These are phyloP conservation scores for Cryoendolithus antarcticus DNA, from an alignment of 2,329 filamentous ascomycete species.

Conservation along the genomic window DNA sequence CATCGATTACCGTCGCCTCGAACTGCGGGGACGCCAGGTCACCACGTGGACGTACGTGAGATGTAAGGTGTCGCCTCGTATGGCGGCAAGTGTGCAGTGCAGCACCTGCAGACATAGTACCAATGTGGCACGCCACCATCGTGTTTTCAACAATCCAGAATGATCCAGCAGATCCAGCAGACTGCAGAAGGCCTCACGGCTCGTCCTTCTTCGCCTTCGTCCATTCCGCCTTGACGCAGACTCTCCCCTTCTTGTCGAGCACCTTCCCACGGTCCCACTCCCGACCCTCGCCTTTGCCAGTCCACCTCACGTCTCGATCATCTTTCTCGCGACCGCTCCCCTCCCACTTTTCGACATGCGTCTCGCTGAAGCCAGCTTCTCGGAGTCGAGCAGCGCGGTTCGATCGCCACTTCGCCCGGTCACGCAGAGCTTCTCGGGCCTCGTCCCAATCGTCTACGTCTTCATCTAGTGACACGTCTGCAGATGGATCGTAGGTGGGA, in stretches of 20 bases:
- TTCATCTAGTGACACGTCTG: constrained; percentile 37
- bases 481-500: constrained; percentile 45
- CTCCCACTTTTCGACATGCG: constrained; percentile 61
- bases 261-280: constrained; percentile 59
- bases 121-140: too few species aligned
- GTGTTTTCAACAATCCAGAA: too few species aligned
- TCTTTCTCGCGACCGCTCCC: constrained; percentile 48
- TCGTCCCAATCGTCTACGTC: constrained; percentile 62
- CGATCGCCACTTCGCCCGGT: constrained; percentile 64
- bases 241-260: constrained; percentile 40
- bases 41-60: too few species aligned
- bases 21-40: too few species aligned
- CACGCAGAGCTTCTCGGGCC: constrained; percentile 62
- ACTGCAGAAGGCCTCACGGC: too few species aligned
- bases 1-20: too few species aligned
- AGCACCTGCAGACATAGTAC: too few species aligned
- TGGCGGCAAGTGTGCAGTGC: too few species aligned
- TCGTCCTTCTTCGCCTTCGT: constrained; percentile 6
- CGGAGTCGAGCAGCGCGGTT: constrained; percentile 64
- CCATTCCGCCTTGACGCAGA: constrained; percentile 41
- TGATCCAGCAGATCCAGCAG: too few species aligned
- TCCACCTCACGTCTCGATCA: constrained; percentile 34
- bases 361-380: constrained; percentile 65
- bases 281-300: constrained; percentile 39
- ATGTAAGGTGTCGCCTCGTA: too few species aligned